Evolutionary conservation across 768 basidiomycete species (phyloP), one percentile per base, ranked within the genome.

Genomic region (Lactarius deliciosus): DNA sequence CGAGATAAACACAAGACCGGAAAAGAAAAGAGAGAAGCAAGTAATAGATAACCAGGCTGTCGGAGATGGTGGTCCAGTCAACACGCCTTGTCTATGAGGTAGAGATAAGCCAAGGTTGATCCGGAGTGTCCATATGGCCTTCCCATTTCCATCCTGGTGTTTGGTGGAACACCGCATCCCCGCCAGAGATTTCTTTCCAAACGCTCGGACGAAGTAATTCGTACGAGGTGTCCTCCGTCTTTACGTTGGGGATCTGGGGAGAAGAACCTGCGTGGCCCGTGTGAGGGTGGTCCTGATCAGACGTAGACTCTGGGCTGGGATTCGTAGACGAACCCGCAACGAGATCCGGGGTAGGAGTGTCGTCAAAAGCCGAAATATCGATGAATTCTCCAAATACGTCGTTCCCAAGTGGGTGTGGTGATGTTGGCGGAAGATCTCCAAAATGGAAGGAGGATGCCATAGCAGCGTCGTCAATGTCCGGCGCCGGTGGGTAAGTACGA

Each of bases 51-150:
- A 32, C 50, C 4, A 22, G 59, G 53, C 20, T 38, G 47, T 75
- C 68, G 73, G 77, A 76, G 64, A 69, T 63, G 61, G 63, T 36
- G 47, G 11, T 41, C 36, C 45, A 53, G 13, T 22, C n/a, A 41
- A n/a, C 57, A 41, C 32, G 32, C 61, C 57, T 70, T 61, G 73
- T 77, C 77, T 80, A 84, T 78, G 83, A 83, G 71, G 80, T 81
- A 77, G 80, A 87, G 72, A 91, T 86, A 38, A 87, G 88, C 91
- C 91, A 92, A 28, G 88, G 81, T 73, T 84, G 86, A 7, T 91
- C 90, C 68, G 81, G 73, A 53, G 83, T 77, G 66, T 81, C 77
- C 89, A 92, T 90, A 41, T 80, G 74, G 69, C 83, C 81, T 63
- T 90, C 90, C 85, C 85, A 92, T 77, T 89, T 91, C 87, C 87